Conservation (phyloP, 2,329 filamentous ascomycete species). For the Fusarium udum region DNA sequence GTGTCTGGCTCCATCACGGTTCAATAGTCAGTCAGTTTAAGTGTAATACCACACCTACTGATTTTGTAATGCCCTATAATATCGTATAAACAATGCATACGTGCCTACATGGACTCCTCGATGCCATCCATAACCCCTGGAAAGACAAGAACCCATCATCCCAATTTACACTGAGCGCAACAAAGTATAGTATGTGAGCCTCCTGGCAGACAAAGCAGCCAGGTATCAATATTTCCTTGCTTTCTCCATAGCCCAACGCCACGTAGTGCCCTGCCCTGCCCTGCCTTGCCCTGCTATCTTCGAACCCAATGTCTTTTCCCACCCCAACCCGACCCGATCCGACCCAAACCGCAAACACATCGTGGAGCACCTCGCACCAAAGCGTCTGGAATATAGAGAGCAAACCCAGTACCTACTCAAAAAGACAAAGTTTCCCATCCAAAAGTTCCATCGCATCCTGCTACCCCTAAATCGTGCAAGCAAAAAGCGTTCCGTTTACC, state of each 20-base stretch:
- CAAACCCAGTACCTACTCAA: conserved; percentile 12
- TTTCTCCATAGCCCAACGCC: conserved; percentile 40
- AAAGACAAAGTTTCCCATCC: conserved; percentile 22
- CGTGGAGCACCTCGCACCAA: conserved; percentile 5
- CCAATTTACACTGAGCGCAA: conserved; percentile 15
- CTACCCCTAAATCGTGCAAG: conserved; percentile 2
- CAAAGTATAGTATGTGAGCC: conserved; percentile 11
- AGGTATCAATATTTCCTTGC: conserved; percentile 18
- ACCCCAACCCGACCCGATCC: conserved; percentile 16
- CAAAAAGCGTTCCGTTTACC: conserved; percentile 26
- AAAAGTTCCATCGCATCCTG: conserved; percentile 5
- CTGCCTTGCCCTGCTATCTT: conserved; percentile 3
- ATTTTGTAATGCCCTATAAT: conserved; percentile 29
- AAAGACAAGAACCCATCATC: conserved; percentile 16
- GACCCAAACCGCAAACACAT: conserved; percentile 18
- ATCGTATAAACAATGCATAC: conserved; percentile 33
- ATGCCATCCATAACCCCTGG: conserved; percentile 20
- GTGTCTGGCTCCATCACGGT: not conserved
- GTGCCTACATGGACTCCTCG: conserved; percentile 22
- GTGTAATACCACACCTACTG: conserved; percentile 18
- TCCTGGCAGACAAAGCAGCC: conserved; percentile 3
- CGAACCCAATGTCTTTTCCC: conserved; percentile 25
- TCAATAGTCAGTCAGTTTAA: not conserved
- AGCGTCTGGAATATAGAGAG: conserved; percentile 17
- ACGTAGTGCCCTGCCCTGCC: conserved; percentile 11